Evolutionary conservation across 1,139 yeast genomes (phyloP), one percentile per base, ranked within the genome.

Genomic region (Dujonia santamariae): DNA sequence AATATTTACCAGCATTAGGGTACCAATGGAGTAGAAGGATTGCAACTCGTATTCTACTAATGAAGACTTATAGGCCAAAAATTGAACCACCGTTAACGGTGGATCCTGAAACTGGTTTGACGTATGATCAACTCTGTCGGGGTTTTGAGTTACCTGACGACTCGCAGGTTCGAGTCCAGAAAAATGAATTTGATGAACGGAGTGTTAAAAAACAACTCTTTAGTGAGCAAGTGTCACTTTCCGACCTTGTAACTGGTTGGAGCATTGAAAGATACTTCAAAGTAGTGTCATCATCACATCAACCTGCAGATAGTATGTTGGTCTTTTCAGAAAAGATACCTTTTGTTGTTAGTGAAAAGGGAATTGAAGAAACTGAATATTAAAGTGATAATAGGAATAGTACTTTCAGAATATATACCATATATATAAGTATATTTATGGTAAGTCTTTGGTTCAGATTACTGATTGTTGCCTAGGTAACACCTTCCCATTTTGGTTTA

Each of bases 21-120:
- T 62, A 64, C 39, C 56, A 60, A 5, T 68, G 75, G 75, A 46
- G 62, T 13, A 59, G 58, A 34, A 50, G 63, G 15, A 50, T 66
- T 7, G 41, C 50, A 9, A 56, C 54, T 19, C 48, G 67, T 34
- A 52, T 68, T 4, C 43, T 66, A 38, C 41, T 68, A 12, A 50
- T 53, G 56, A 68, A 67, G 37, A 38, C 50, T 3, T 68, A 67
- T 39, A 48, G 47, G 28, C 71, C 71, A 3, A 23, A 35, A 13
- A 15, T 49, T 12, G 34, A 42, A 17, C 12, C 26, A 3, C 29
- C 36, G 7, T 30, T 37, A 3, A 30, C 32, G 15, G 35, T 32
- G 18, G 44, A 43, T 26, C 45, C 46, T 4, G 50, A 48, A 25
- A 34, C 46, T 13, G 51, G 45, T 7, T 26, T 47, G 18, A 45